Evolutionary conservation across 345 rosid species (phyloP).

Genomic region (Balakata baccata): DNA sequence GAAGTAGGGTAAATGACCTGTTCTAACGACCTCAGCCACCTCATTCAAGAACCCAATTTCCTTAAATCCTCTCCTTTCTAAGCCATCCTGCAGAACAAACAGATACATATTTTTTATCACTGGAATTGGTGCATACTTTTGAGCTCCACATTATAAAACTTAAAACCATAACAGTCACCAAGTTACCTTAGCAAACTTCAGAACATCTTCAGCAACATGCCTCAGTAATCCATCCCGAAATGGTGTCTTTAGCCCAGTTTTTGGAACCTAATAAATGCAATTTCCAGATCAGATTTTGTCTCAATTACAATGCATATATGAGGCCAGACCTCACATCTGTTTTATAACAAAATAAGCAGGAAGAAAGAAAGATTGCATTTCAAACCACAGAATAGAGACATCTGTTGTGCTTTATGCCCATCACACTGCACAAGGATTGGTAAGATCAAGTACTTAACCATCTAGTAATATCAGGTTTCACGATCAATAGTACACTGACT

Average conservation of each 20-base stretch:
- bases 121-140: background rate
- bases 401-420: background rate
- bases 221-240: conserved; percentile 75
- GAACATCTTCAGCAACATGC: conserved; percentile 81
- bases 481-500: background rate
- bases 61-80: conserved; percentile 92
- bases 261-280: conserved; percentile 63
- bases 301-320: conserved; percentile 4
- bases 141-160: conserved; percentile 2
- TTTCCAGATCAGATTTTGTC: conserved; percentile 16
- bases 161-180: background rate
- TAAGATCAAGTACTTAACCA: background rate
- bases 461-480: conserved; percentile 8
- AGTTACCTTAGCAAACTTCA: conserved; percentile 75
- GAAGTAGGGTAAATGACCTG: conserved; percentile 49
- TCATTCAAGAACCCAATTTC: conserved; percentile 85
- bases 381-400: background rate
- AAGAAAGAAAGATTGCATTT: background rate
- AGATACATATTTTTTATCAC: background rate
- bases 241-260: conserved; percentile 78
- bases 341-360: background rate
- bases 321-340: conserved; percentile 5
- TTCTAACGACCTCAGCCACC: conserved; percentile 75
- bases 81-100: conserved; percentile 60
- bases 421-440: background rate